Evolutionary conservation across 164 flowering plant genomes (phyloP).

Genomic region (Macadamia tetraphylla): DNA sequence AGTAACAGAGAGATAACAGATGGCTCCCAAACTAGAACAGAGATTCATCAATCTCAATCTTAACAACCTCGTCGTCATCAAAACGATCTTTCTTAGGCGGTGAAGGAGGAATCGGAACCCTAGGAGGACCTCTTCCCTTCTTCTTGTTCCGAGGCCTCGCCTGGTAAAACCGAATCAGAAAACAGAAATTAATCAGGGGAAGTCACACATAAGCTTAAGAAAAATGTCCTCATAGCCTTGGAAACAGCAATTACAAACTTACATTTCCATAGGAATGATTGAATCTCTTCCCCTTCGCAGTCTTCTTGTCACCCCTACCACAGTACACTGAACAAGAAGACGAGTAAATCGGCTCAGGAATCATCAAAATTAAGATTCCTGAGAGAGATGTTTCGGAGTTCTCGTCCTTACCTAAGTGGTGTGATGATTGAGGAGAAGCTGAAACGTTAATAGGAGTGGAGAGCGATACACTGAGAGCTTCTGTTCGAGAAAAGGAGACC

Average conservation of each 20-base stretch:
- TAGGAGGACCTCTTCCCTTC: conserved; percentile 87
- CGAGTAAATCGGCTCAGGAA: not conserved
- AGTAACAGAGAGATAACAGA: not conserved
- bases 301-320: conserved; percentile 88
- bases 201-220: not conserved
- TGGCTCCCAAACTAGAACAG: conserved; percentile 20
- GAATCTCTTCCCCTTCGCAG: conserved; percentile 86
- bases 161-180: conserved; percentile 21
- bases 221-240: not conserved
- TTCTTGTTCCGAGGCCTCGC: conserved; percentile 83
- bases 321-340: conserved; percentile 47
- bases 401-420: conserved; percentile 27
- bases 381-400: not conserved
- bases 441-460: conserved; percentile 26
- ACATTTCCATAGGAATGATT: conserved; percentile 87
- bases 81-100: conserved; percentile 61
- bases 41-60: conserved; percentile 71
- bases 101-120: conserved; percentile 48
- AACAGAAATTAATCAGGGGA: conserved; percentile 2
- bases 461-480: conserved; percentile 32
- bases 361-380: not conserved
- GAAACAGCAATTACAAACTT: conserved; percentile 16
- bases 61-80: conserved; percentile 47
- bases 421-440: conserved; percentile 14
- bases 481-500: conserved; percentile 30